Percentiles rank a stretch among this genome's conserved stretches.
These are phyloP conservation scores for Cladophialophora chaetospira DNA, from an alignment of 2,329 filamentous ascomycete genomes.

Conservation along the genomic window DNA sequence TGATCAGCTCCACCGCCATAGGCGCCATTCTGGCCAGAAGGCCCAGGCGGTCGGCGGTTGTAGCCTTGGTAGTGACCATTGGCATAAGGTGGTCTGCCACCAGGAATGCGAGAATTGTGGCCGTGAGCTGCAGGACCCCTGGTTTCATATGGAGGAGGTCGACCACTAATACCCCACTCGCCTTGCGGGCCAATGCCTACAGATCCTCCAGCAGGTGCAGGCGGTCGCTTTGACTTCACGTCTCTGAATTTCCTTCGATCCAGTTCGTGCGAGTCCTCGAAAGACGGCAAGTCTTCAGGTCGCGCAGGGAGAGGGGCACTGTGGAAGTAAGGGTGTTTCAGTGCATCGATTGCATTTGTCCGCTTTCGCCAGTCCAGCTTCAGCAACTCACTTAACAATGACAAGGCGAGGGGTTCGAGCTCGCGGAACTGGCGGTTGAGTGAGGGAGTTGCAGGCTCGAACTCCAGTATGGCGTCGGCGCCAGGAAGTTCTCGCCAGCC, in stretches of 20 bases:
- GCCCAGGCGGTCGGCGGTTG: constrained; percentile 14
- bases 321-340: constrained; percentile 90
- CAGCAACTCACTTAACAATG: constrained; percentile 77
- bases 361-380: constrained; percentile 85
- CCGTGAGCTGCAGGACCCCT: constrained; percentile 35
- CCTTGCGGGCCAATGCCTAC: constrained; percentile 71
- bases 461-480: constrained; percentile 71
- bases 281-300: constrained; percentile 83
- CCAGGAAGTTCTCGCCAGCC: constrained; percentile 83
- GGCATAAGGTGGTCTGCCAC: constrained; percentile 36
- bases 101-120: constrained; percentile 41
- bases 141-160: constrained; percentile 38
- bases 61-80: constrained; percentile 31
- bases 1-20: constrained; percentile 26
- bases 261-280: constrained; percentile 95
- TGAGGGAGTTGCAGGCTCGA: constrained; percentile 62
- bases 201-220: constrained; percentile 86
- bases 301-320: constrained; percentile 74
- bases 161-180: constrained; percentile 52
- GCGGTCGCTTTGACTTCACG: constrained; percentile 79
- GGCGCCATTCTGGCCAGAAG: constrained; percentile 22
- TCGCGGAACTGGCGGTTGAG: constrained; percentile 75
- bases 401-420: constrained; percentile 70
- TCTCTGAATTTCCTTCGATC: constrained; percentile 89
- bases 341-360: constrained; percentile 89